phyloP scores from a whole-genome alignment of 192 early-diverging fungal species.

The Kickxella alabastrina region DNA sequence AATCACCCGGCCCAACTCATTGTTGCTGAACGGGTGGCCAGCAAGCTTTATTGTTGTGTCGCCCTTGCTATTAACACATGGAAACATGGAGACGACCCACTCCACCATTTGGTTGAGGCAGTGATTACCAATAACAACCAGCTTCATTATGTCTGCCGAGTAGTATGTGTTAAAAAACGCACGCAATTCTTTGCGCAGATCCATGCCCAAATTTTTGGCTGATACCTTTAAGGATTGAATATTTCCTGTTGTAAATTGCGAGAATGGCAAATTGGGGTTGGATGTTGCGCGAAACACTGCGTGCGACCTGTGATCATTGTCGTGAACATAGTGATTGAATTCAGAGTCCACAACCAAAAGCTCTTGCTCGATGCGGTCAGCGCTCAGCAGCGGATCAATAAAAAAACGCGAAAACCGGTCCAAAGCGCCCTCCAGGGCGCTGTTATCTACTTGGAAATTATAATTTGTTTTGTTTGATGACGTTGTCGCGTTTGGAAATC shows the following conservation, averaged over 20 bases:
- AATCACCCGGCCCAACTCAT: neutral
- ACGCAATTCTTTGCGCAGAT: slow-evolving; percentile 71
- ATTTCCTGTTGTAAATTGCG: slow-evolving; percentile 81
- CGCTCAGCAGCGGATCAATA: slow-evolving; percentile 76
- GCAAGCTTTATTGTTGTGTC: slow-evolving; percentile 22
- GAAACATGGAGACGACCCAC: slow-evolving; percentile 77
- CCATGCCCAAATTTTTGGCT: slow-evolving; percentile 50
- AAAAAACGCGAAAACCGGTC: slow-evolving; percentile 86
- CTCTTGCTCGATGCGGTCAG: slow-evolving; percentile 79
- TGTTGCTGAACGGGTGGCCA: neutral
- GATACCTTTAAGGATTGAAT: slow-evolving; percentile 67
- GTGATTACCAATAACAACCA: slow-evolving; percentile 80
- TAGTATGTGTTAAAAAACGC: slow-evolving; percentile 83
- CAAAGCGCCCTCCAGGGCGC: slow-evolving; percentile 54
- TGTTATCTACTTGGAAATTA: slow-evolving; percentile 22
- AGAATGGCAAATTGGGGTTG: slow-evolving; percentile 70
- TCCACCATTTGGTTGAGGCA: slow-evolving; percentile 63
- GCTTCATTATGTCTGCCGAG: slow-evolving; percentile 90
- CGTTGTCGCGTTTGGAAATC: slow-evolving; percentile 29
- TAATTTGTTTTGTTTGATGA: slow-evolving; percentile 19
- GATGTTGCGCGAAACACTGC: neutral
- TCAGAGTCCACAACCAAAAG: slow-evolving; percentile 89
- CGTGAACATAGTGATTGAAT: slow-evolving; percentile 77
- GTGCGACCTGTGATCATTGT: slow-evolving; percentile 55
- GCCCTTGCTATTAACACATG: slow-evolving; percentile 66